Conservation (phyloP, 1,284 basidiomycete species). For the Hemileia vastatrix region DNA sequence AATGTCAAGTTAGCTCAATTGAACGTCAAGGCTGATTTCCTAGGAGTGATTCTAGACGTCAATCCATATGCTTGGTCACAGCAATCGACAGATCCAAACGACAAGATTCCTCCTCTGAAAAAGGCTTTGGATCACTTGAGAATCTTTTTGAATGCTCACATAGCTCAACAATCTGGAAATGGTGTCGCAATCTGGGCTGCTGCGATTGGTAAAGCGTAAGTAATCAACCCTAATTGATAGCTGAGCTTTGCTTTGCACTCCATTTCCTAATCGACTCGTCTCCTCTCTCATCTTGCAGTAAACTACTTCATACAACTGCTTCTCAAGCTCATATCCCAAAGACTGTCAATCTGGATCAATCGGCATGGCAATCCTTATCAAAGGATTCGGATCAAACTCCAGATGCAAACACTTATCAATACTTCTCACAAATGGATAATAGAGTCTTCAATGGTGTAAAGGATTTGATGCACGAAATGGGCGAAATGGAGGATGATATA, state of each 20-base stretch:
- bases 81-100: slow-evolving; percentile 2
- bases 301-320: slow-evolving; percentile 61
- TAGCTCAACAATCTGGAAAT: slow-evolving; percentile 83
- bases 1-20: background rate
- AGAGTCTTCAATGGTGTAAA: slow-evolving; percentile 60
- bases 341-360: background rate
- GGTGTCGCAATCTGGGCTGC: slow-evolving; percentile 83
- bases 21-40: background rate
- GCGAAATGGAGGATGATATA: background rate
- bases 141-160: slow-evolving; percentile 83
- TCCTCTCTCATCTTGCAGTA: slow-evolving; percentile 47
- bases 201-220: slow-evolving; percentile 63
- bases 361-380: background rate
- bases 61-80: slow-evolving; percentile 36
- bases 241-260: background rate
- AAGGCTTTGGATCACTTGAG: slow-evolving; percentile 50
- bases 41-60: slow-evolving; percentile 28
- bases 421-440: slow-evolving; percentile 56
- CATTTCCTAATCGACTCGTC: background rate
- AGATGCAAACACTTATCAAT: slow-evolving; percentile 70
- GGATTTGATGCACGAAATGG: slow-evolving; percentile 49
- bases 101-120: slow-evolving; percentile 34
- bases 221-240: background rate
- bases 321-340: slow-evolving; percentile 43
- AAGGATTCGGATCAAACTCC: slow-evolving; percentile 36